Evolutionary conservation across 176 grass and related monocot genomes (phyloP).

Genomic region (Raddia distichophylla): DNA sequence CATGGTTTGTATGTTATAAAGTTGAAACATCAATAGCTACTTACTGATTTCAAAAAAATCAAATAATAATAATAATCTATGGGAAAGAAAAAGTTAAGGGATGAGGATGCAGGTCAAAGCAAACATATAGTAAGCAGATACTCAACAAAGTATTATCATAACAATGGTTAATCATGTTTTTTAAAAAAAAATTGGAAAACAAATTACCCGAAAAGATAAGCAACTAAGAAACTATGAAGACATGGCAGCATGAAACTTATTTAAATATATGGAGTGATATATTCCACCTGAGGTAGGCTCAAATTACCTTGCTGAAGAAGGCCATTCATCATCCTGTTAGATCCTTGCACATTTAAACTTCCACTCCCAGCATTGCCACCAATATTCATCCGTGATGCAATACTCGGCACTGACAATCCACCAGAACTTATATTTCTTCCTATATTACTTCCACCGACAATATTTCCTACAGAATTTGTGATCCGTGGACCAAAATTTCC

Average conservation of each 20-base stretch:
- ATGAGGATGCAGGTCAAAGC: background rate
- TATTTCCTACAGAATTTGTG: constrained; percentile 71
- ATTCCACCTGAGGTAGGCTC: background rate
- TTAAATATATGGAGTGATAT: constrained; percentile 20
- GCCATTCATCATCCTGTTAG: constrained; percentile 79
- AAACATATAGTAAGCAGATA: background rate
- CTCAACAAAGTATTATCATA: background rate
- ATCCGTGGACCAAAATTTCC: constrained; percentile 79
- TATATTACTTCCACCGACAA: constrained; percentile 73
- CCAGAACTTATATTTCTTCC: constrained; percentile 93
- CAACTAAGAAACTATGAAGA: background rate
- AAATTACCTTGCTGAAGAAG: constrained; percentile 83
- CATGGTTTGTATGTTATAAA: constrained; percentile 24
- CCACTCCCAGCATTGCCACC: constrained; percentile 64
- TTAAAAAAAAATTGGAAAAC: background rate
- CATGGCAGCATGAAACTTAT: background rate
- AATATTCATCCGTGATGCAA: constrained; percentile 76
- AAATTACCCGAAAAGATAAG: constrained; percentile 4
- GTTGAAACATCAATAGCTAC: constrained; percentile 4
- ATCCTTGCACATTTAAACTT: constrained; percentile 74
- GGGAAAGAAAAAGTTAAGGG: background rate
- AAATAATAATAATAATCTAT: background rate
- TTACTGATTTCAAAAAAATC: background rate
- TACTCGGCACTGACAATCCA: constrained; percentile 66
- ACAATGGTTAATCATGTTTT: constrained; percentile 7